These are phyloP conservation scores for Pharus latifolius DNA, from an alignment of 176 grass and related monocot species.

Conservation along the genomic window DNA sequence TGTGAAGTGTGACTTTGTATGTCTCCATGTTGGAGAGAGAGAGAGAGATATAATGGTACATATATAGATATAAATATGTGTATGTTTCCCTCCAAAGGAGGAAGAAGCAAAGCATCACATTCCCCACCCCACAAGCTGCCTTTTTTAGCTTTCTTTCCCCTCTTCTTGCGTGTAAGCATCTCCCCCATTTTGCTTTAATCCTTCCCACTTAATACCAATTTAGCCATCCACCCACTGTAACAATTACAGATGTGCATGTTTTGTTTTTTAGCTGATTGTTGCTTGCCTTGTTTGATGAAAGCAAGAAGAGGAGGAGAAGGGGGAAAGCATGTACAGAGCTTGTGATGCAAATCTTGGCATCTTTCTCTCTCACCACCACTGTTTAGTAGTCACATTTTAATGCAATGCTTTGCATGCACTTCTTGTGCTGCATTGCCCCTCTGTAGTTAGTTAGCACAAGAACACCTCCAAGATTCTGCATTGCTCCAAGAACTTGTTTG, in stretches of 20 bases:
- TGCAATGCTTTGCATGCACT: slow-evolving; percentile 15
- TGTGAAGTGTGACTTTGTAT: not conserved
- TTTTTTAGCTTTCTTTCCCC: slow-evolving; percentile 31
- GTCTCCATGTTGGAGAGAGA: not conserved
- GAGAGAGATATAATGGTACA: not conserved
- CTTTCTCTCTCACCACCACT: slow-evolving; percentile 8
- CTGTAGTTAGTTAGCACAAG: not conserved
- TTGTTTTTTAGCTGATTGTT: not conserved
- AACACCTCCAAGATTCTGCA: not conserved
- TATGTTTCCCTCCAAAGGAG: slow-evolving; percentile 48
- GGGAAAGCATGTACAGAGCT: not conserved
- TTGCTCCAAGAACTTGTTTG: not conserved
- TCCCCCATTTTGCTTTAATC: not conserved
- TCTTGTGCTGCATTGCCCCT: not conserved
- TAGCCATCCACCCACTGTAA: not conserved
- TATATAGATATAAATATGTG: not conserved
- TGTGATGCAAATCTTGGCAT: slow-evolving; percentile 42
- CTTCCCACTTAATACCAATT: not conserved
- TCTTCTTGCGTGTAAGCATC: slow-evolving; percentile 58
- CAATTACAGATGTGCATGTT: not conserved
- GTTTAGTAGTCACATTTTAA: not conserved
- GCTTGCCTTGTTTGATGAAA: not conserved
- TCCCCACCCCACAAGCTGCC: slow-evolving; percentile 2
- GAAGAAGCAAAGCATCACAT: slow-evolving; percentile 75
- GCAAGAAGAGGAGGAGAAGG: not conserved